Evolutionary conservation across 2,329 filamentous ascomycete species (phyloP).

Genomic region (Paradendryphiella salina): DNA sequence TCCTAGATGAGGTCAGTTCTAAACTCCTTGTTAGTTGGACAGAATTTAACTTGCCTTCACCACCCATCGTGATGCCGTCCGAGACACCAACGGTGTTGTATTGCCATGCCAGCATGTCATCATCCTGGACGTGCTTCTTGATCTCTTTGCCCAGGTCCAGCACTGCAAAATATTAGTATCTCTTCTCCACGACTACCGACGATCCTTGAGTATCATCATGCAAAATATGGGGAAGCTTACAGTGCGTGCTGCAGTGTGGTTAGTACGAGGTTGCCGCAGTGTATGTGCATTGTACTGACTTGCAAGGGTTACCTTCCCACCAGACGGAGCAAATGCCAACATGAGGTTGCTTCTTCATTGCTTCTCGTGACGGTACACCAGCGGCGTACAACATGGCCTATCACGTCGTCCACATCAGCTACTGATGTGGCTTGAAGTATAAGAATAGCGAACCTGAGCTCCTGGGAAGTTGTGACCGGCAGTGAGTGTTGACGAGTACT

Average conservation of each 20-base stretch:
- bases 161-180: constrained; percentile 55
- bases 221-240: constrained; percentile 35
- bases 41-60: constrained; percentile 64
- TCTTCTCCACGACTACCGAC: constrained; percentile 7
- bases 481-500: constrained; percentile 82
- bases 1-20: constrained; percentile 55
- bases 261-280: constrained; percentile 24
- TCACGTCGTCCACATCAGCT: constrained; percentile 9
- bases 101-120: constrained; percentile 91
- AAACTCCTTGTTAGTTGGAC: background rate
- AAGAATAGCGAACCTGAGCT: constrained; percentile 66
- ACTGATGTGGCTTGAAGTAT: background rate
- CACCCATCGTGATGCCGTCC: constrained; percentile 94
- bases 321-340: constrained; percentile 90
- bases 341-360: constrained; percentile 89
- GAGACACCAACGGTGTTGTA: constrained; percentile 90
- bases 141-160: constrained; percentile 85
- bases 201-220: background rate
- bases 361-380: constrained; percentile 77
- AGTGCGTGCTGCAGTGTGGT: constrained; percentile 53
- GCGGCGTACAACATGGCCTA: constrained; percentile 95
- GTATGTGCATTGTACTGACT: constrained; percentile 59
- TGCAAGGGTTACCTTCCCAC: constrained; percentile 98
- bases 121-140: constrained; percentile 76
- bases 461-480: constrained; percentile 87